phyloP scores from a whole-genome alignment of 768 basidiomycete genomes.

The Gloeophyllum trabeum region DNA sequence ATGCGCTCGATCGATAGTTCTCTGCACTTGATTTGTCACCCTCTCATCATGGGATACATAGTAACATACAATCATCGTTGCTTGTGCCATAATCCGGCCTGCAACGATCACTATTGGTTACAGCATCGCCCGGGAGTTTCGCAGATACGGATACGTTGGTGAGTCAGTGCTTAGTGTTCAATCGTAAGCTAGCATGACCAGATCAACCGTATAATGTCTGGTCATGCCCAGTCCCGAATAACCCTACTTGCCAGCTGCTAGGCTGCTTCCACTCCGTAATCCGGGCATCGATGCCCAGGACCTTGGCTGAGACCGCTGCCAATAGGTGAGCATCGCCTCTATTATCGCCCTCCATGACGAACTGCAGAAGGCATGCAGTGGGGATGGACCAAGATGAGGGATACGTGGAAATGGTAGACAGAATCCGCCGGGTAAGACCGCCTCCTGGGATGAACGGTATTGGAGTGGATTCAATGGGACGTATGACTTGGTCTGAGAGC shows the following conservation, averaged over 20 bases:
- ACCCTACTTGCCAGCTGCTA: conserved; percentile 45
- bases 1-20: no score
- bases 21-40: no score
- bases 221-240: conserved; percentile 68
- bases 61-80: no score
- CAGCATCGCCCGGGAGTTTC: no score
- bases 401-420: conserved; percentile 33
- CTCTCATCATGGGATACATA: no score
- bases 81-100: no score
- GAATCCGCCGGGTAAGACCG: conserved; percentile 57
- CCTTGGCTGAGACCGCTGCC: conserved; percentile 40
- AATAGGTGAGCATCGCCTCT: conserved; percentile 55
- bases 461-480: conserved; percentile 16
- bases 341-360: conserved; percentile 79
- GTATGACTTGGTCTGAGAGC: conserved; percentile 11
- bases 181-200: no score
- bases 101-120: no score
- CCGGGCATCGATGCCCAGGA: conserved; percentile 28
- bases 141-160: no score
- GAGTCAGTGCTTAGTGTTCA: no score
- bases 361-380: conserved; percentile 53
- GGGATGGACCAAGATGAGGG: conserved; percentile 39
- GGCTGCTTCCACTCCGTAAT: conserved; percentile 47
- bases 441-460: conserved; percentile 74
- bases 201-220: conserved; percentile 57